Evolutionary conservation across 164 flowering plant species (phyloP), one percentile per base, ranked within the genome.

Genomic region (Macadamia tetraphylla): DNA sequence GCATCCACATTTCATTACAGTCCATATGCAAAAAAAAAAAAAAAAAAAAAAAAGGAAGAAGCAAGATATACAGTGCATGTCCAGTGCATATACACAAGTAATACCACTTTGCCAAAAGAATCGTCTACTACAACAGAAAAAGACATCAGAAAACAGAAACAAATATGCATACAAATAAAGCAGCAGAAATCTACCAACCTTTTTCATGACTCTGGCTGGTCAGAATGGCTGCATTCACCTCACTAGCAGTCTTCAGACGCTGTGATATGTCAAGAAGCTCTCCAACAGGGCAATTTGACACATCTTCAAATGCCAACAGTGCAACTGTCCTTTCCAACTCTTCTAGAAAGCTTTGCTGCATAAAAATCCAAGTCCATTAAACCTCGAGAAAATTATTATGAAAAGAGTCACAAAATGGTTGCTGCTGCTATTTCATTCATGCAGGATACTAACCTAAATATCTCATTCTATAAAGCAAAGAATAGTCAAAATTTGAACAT

Each of bases 181-280:
- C 63, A 60, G 15, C 14, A 23, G 32, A 46, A 63, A 70, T 29
- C 30, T 23, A 68, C 75, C 9, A 51, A 88, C 98, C 98, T 81
- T 94, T 94, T 80, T 94, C 99, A 80, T 88, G 98, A 79, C 92
- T 92, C 83, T 94, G 98, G 79, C 98, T 92, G n/a, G 91, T 90
- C 58, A 94, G 94, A 59, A 94, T 94, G 72, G 98, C 99, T 58
- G 98, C 96, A 81, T 94, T 92, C 68, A 94, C 96, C 78, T 90
- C 99, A 80, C 87, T 92, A 12, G 98, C 98, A 35, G 96, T 94
- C 85, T 92, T 92, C 48, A 85, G 72, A 62, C 97, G 97, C 75
- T 90, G 98, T 11, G 94, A 89, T 69, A 92, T 86, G 76, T 90
- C 98, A 67, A 94, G 75, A 78, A 92, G 94, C 40, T 92, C 98